Evolutionary conservation across 768 basidiomycete species (phyloP).

Genomic region (Kwoniella sp.): DNA sequence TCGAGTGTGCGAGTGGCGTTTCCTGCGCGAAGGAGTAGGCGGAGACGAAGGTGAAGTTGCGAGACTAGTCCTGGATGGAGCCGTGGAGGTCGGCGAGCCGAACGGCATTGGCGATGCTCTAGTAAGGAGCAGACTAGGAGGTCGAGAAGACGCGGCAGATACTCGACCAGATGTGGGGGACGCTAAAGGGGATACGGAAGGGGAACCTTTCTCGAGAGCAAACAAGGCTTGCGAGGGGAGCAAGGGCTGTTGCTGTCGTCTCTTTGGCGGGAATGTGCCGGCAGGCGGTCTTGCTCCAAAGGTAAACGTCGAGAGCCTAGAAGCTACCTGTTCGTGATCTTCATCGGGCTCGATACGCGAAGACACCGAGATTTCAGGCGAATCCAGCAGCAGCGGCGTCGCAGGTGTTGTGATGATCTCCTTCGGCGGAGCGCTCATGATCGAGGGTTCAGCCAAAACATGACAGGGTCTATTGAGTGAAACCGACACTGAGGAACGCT

Average conservation of each 20-base stretch:
- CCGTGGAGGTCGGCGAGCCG: slow-evolving; percentile 6
- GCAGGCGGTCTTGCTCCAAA: slow-evolving; percentile 32
- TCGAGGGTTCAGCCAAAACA: slow-evolving; percentile 9
- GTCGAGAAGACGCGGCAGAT: slow-evolving; percentile 31
- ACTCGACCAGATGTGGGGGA: slow-evolving; percentile 12
- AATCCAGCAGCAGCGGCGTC: slow-evolving; percentile 23
- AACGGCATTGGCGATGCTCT: slow-evolving; percentile 27
- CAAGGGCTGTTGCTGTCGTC: slow-evolving; percentile 8
- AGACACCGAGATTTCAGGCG: slow-evolving; percentile 4
- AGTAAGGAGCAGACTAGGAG: slow-evolving; percentile 37
- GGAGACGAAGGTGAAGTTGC: slow-evolving; percentile 28
- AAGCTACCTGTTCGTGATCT: slow-evolving; percentile 16
- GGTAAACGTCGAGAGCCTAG: slow-evolving; percentile 29
- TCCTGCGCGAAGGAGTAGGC: slow-evolving; percentile 28
- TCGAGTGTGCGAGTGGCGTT: slow-evolving; percentile 40
- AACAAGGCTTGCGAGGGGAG: slow-evolving; percentile 23
- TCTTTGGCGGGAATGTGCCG: slow-evolving; percentile 3
- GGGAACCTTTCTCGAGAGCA: background rate
- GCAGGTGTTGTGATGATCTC: slow-evolving; percentile 39
- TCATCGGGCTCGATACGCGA: slow-evolving; percentile 9
- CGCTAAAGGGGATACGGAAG: slow-evolving; percentile 15
- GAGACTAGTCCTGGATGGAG: slow-evolving; percentile 6
- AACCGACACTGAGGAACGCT: slow-evolving; percentile 15
- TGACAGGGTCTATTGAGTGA: no score
- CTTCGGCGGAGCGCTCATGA: slow-evolving; percentile 14